Conservation (phyloP, 306 rosid species). For the Psophocarpus tetragonolobus region DNA sequence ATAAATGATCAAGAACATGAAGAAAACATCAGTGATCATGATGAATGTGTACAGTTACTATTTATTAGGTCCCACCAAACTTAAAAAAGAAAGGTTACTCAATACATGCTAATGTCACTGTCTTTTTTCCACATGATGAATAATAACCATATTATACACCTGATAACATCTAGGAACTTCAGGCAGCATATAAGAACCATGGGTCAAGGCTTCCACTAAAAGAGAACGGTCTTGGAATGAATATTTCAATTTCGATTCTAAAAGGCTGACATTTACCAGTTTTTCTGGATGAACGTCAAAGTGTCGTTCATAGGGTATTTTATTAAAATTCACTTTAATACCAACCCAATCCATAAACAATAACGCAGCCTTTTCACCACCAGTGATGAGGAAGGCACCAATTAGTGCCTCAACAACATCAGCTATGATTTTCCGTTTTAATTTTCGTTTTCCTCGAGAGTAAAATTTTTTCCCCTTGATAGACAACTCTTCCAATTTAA, state of each 20-base stretch:
- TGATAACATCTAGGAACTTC: constrained; percentile 84
- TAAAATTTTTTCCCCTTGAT: constrained; percentile 36
- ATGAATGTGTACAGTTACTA: not conserved
- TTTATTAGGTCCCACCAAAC: not conserved
- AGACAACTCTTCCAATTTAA: constrained; percentile 38
- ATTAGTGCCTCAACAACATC: constrained; percentile 92
- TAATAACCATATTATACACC: constrained; percentile 42
- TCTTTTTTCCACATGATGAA: not conserved
- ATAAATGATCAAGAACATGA: not conserved
- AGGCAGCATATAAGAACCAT: constrained; percentile 87
- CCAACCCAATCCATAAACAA: constrained; percentile 74
- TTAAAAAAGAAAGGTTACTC: not conserved
- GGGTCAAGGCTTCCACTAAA: constrained; percentile 82
- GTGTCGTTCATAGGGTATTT: constrained; percentile 45
- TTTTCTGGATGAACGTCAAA: constrained; percentile 43
- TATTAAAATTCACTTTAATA: constrained; percentile 55
- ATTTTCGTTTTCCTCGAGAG: constrained; percentile 42
- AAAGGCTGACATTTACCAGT: constrained; percentile 44
- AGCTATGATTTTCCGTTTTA: constrained; percentile 62
- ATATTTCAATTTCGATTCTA: constrained; percentile 62
- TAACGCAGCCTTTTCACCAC: constrained; percentile 71
- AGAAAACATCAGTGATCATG: not conserved
- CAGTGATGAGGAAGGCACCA: constrained; percentile 75
- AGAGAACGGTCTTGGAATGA: constrained; percentile 58
- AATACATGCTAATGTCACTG: not conserved